Evolutionary conservation across 495 filamentous ascomycete genomes (phyloP).

Genomic region (Platismatia glauca): DNA sequence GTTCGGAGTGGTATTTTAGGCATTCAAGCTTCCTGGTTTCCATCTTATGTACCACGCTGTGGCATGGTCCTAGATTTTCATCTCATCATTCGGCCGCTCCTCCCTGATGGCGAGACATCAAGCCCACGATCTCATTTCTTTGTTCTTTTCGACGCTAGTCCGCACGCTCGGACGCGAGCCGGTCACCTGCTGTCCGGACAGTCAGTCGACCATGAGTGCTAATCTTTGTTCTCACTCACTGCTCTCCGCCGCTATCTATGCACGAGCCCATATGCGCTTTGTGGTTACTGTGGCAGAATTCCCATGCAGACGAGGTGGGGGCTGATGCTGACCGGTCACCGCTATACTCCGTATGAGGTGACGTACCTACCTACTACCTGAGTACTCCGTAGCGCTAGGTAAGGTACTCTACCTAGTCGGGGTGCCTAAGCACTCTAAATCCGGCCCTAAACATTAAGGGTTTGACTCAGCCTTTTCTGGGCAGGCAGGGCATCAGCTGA

Average conservation of each 20-base stretch:
- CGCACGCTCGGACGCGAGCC: background rate
- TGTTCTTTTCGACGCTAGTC: background rate
- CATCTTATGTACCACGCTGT: background rate
- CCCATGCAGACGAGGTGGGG: too few relatives aligned
- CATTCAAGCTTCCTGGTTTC: background rate
- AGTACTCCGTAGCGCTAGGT: too few relatives aligned
- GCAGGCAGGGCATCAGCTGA: constrained; percentile 6
- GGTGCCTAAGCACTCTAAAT: constrained; percentile 1
- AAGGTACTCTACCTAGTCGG: background rate
- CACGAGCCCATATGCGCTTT: background rate
- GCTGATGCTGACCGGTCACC: too few relatives aligned
- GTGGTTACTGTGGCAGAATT: background rate
- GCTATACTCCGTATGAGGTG: too few relatives aligned
- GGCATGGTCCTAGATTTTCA: background rate
- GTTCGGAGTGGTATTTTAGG: background rate
- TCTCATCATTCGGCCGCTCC: background rate
- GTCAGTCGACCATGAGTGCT: too few relatives aligned
- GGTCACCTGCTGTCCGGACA: too few relatives aligned
- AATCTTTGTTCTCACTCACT: too few relatives aligned
- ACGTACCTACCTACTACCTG: too few relatives aligned
- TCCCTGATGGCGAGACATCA: background rate
- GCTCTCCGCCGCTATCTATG: background rate
- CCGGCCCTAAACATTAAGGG: background rate
- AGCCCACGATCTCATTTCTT: background rate
- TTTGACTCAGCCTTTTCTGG: background rate